Base-by-base conservation (phyloP, 805 yeast genomes). In the Kuraishia borneana region DNA sequence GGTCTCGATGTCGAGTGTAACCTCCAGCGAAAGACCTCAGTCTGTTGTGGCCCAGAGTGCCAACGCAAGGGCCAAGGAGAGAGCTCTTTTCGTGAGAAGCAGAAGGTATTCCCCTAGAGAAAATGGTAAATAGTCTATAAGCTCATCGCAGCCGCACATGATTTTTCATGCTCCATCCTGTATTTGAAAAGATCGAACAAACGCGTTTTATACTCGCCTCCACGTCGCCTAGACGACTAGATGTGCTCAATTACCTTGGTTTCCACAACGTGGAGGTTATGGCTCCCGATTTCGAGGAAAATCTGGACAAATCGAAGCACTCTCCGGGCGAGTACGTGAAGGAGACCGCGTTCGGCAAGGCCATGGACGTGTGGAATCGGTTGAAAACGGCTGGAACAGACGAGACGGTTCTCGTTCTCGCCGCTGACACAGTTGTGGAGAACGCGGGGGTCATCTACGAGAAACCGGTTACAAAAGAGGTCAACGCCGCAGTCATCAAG, bases 381-480 rank as follows among this genome's bases (percentile, higher is more conserved):
- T 42, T 73, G 30, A 48, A 43, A 21, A 37, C 44, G 19, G 19
- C n/a, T 12, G 28, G 28, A 6, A 6, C 7, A 12, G 6, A 12
- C 13, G 47, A 50, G 3, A 47, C 48, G 18, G 31, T 46, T 3
- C 42, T 70, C 3, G 47, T 80, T 17, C 33, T 56, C 6, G 65
- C 94, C 2, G 89, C 96, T 1, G 98, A 89, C 54, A 89, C 98
- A 1, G 69, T 92, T 5, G 70, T 67, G 12, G 72, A 71, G 26
- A 64, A 71, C 35, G 63, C 72, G 26, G 78, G 76, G 1, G 43
- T 54, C 4, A 73, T 88, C 8, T 70, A 72, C 41, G 98, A 89
- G 51, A 89, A 89, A 53, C 98, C 98, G 0, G 61, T 58, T n/a
- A 58, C 58, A 4, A 58, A 68, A 7, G 61, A 54, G 10, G 66